These are phyloP conservation scores for Cubamyces lactineus DNA, from an alignment of 768 basidiomycete species.

Conservation along the genomic window DNA sequence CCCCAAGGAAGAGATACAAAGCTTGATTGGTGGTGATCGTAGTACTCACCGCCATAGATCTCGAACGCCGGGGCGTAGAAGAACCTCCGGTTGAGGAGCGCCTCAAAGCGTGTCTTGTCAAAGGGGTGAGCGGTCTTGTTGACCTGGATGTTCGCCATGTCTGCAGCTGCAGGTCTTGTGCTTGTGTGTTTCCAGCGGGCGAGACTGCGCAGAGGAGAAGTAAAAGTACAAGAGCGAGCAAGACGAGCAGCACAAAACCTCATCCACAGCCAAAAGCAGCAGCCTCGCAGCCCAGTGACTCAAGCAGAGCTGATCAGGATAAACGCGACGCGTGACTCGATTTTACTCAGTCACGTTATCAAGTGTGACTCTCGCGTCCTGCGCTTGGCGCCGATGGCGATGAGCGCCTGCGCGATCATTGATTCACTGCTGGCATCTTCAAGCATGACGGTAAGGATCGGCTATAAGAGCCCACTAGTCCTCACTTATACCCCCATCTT, in stretches of 20 bases:
- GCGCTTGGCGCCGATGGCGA: not conserved
- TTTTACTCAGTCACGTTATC: slow-evolving; percentile 1
- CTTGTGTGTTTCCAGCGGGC: slow-evolving; percentile 13
- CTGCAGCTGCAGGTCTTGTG: slow-evolving; percentile 3
- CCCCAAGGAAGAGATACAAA: not conserved
- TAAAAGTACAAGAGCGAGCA: slow-evolving; percentile 22
- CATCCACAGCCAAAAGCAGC: slow-evolving; percentile 16
- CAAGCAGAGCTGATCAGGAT: slow-evolving; percentile 23
- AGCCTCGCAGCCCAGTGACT: slow-evolving; percentile 10
- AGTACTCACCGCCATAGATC: slow-evolving; percentile 89
- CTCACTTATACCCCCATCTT: not conserved
- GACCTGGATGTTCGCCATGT: slow-evolving; percentile 40
- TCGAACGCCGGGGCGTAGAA: slow-evolving; percentile 99
- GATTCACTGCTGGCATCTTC: no score
- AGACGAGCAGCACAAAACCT: slow-evolving; percentile 16
- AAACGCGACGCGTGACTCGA: slow-evolving; percentile 24
- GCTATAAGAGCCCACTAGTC: no score
- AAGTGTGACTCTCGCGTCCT: slow-evolving; percentile 3
- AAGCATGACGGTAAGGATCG: no score
- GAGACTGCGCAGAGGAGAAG: slow-evolving; percentile 11
- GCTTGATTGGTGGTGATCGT: not conserved
- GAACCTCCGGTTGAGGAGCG: slow-evolving; percentile 85
- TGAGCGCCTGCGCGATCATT: not conserved
- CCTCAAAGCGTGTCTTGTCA: slow-evolving; percentile 84
- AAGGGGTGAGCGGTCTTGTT: slow-evolving; percentile 88